These are phyloP conservation scores for Rhizodiscina lignyota DNA, from an alignment of 495 filamentous ascomycete genomes.

Conservation along the genomic window DNA sequence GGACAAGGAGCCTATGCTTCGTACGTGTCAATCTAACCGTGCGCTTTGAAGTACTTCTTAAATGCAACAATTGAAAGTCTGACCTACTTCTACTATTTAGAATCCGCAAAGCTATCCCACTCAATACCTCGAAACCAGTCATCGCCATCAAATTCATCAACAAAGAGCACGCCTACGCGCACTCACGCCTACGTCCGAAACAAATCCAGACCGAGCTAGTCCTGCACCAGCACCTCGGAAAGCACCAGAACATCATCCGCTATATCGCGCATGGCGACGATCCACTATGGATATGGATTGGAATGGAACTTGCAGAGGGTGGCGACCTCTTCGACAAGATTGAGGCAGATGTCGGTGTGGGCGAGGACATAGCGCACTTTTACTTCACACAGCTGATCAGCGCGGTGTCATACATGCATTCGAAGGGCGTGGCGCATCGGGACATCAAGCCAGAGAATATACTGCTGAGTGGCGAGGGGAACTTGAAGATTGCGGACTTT, in stretches of 20 bases:
- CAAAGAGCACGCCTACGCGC: conserved; percentile 77
- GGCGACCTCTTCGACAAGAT: conserved; percentile 99
- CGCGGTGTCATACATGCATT: conserved; percentile 89
- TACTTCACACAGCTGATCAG: conserved; percentile 88
- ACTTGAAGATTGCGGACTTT: conserved; percentile 94
- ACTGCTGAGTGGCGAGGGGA: conserved; percentile 49
- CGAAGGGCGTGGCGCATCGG: conserved; percentile 30
- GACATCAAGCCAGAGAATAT: conserved; percentile 29
- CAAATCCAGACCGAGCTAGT: conserved; percentile 81
- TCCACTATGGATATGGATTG: conserved; percentile 86
- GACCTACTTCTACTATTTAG: no score
- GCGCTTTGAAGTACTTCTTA: neutral
- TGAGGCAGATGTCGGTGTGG: conserved; percentile 84
- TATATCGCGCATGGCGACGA: conserved; percentile 84
- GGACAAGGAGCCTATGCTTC: conserved; percentile 94
- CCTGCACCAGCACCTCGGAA: conserved; percentile 70
- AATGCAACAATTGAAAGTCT: conserved; percentile 3
- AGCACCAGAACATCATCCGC: conserved; percentile 83
- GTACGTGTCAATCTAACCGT: conserved; percentile 32
- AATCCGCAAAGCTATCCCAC: conserved; percentile 82
- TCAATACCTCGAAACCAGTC: conserved; percentile 48
- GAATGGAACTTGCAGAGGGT: conserved; percentile 91
- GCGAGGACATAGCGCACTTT: conserved; percentile 83
- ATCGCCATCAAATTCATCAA: conserved; percentile 99
- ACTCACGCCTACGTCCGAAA: conserved; percentile 75